Conservation (phyloP, 139 green algal species). For the Desmodesmus armatus region DNA sequence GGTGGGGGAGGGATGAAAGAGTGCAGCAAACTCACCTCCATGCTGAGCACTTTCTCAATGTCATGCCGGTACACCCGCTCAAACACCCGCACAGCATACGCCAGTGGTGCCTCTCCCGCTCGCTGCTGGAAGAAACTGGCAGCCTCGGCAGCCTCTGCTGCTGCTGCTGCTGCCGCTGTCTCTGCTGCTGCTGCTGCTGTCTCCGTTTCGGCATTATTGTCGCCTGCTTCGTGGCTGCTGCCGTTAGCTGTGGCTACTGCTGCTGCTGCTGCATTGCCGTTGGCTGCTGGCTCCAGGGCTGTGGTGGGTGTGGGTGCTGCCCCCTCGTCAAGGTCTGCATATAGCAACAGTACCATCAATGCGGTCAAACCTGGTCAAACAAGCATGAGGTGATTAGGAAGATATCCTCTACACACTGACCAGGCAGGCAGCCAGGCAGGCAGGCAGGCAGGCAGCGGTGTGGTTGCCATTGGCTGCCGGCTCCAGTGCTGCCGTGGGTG, state of each 20-base stretch:
- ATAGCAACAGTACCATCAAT: too few relatives aligned
- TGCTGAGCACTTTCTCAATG: constrained; percentile 75
- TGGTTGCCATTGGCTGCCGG: background rate
- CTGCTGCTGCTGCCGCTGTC: constrained; percentile 27
- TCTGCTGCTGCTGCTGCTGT: constrained; percentile 15
- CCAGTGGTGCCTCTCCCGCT: constrained; percentile 64
- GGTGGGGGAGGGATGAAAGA: too few relatives aligned
- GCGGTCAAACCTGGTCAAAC: too few relatives aligned
- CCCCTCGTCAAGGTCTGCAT: constrained; percentile 42
- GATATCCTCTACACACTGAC: too few relatives aligned
- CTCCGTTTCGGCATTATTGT: too few relatives aligned
- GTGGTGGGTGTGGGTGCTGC: background rate
- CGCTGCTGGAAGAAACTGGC: constrained; percentile 61
- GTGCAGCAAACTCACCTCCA: constrained; percentile 67
- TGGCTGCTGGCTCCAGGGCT: constrained; percentile 3
- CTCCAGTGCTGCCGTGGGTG: background rate
- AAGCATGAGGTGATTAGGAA: too few relatives aligned
- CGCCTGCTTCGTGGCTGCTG: background rate
- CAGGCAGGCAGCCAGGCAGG: too few relatives aligned
- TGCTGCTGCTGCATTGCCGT: constrained; percentile 21
- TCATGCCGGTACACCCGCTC: constrained; percentile 72
- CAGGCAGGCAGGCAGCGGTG: too few relatives aligned
- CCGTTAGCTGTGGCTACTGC: background rate
- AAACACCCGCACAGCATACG: constrained; percentile 83
- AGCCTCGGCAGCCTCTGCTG: constrained; percentile 47